phyloP scores from a whole-genome alignment of 495 filamentous ascomycete species.

The Aspergillus sclerotioniger region DNA sequence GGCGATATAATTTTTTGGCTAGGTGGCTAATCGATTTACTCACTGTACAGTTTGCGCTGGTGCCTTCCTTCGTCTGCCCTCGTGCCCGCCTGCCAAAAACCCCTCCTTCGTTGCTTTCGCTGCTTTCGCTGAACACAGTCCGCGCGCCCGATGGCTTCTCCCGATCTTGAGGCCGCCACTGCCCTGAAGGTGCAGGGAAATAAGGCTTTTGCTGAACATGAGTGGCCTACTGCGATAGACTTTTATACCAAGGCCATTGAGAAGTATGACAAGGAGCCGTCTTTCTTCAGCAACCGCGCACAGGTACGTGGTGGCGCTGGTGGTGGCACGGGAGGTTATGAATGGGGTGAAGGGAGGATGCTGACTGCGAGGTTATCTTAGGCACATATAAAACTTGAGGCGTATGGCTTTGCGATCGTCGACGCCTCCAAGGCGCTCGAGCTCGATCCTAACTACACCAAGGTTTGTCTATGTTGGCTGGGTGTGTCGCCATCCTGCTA shows the following conservation, averaged over 20 bases:
- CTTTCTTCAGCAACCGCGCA: constrained; percentile 91
- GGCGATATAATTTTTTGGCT: too few species aligned
- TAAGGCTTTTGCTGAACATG: constrained; percentile 80
- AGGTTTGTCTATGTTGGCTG: constrained; percentile 54
- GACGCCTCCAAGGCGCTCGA: constrained; percentile 95
- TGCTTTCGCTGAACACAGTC: neutral
- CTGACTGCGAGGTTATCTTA: constrained; percentile 38
- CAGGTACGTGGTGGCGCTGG: constrained; percentile 58
- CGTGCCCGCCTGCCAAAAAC: constrained; percentile 32
- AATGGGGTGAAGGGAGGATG: too few species aligned
- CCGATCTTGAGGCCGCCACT: constrained; percentile 64
- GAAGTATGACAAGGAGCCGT: constrained; percentile 75
- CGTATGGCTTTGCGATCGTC: constrained; percentile 86
- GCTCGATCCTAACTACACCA: constrained; percentile 80
- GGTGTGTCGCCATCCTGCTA: neutral
- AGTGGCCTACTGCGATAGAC: constrained; percentile 83
- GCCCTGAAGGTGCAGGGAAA: constrained; percentile 93
- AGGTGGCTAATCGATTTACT: too few species aligned
- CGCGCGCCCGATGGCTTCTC: constrained; percentile 41
- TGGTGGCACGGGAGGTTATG: neutral
- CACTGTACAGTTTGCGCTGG: constrained; percentile 19
- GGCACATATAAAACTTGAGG: constrained; percentile 93
- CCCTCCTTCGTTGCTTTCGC: constrained; percentile 1
- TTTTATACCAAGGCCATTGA: constrained; percentile 91
- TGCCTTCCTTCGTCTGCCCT: constrained; percentile 21